Evolutionary conservation across 2,329 filamentous ascomycete species (phyloP), one percentile per base, ranked within the genome.

Genomic region (Aureobasidium sp.): DNA sequence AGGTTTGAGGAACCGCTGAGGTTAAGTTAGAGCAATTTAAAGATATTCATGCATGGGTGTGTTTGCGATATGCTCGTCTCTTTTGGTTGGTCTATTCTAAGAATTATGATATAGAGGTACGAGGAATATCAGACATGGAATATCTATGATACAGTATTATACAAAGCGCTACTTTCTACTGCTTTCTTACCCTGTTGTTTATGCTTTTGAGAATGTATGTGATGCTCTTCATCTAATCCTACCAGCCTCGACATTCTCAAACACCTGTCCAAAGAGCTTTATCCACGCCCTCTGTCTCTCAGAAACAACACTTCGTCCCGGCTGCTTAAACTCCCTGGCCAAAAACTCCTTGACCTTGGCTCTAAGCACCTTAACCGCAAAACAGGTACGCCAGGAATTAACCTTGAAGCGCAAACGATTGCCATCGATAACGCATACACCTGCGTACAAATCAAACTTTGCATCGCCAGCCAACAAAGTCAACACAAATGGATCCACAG

Each of bases 361-460:
- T 25, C 91, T 84, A 59, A 97, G 77, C 6, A 86, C 84, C 75
- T 97, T 97, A 69, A 99, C 77, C n/a, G 88, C 91, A 39, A 96
- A 83, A 81, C 94, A 87, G 0, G 87, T 87, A 75, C 92, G 95
- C 92, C 93, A 97, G 71, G 96, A 89, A 4, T 86, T 82, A 0
- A 95, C 82, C 27, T 88, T 84, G 71, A 97, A 96, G 54, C 90
- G 84, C 53, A 93, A 83, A 34, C 92, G 83, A 71, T 96, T 96
- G 48, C 90, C 89, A 71, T 97, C 94, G 49, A 99, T 82, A 21
- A 91, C 82, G 44, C 97, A 82, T 2, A 96, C 88, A 14, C 94
- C 94, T 0, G 92, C 85, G 71, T 90, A 96, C 78, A 97, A 84
- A 82, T 93, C 92, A 69, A 91, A 93, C 61, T 92, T 89, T 21